Evolutionary conservation across 1,284 basidiomycete species (phyloP), one percentile per base, ranked within the genome.

Genomic region (Hemileia vastatrix): DNA sequence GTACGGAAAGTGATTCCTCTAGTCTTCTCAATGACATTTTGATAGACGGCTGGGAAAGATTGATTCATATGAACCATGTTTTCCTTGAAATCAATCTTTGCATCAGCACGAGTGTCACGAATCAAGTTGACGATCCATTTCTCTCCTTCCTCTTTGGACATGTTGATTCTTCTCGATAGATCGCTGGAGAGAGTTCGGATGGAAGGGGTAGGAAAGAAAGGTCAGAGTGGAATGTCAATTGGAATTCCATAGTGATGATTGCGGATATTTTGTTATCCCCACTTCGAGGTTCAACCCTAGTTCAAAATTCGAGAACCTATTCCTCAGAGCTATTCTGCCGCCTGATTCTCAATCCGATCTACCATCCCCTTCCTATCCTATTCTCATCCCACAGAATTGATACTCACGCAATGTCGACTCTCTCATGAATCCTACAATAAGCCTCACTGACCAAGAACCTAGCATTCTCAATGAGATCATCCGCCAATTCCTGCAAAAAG

Each of bases 41-140:
- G 93, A 77, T 95, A 95, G 23, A 95, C 85, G 6, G 91, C 90
- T 52, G 87, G 82, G 64, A 89, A 84, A 13, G 90, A 87, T 36
- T 91, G 84, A 76, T 90, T 86, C 77, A 97, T 96, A 77, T 92
- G 87, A 71, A 97, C 93, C 73, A 94, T 87, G 76, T 95, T 94
- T 88, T 92, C 91, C 78, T 94, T 90, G 52, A 95, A 82, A 77
- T 96, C 92, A 69, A 96, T 95, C 80, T 94, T 95, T 62, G 91
- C 90, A 72, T 97, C 91, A 84, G 94, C 90, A 61, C 90, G 84
- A 21, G 93, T 94, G 77, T 97, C 94, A 53, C 92, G 84, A 72
- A 97, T 94, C 64, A 97, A 85, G 80, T 95, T 96, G 71, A 96
- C 94, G 68, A 97, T 94, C 94, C 94, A 98, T 77, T 94, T 94